phyloP scores from a whole-genome alignment of 257 asterid genomes.

The Solanum chiquidenum region DNA sequence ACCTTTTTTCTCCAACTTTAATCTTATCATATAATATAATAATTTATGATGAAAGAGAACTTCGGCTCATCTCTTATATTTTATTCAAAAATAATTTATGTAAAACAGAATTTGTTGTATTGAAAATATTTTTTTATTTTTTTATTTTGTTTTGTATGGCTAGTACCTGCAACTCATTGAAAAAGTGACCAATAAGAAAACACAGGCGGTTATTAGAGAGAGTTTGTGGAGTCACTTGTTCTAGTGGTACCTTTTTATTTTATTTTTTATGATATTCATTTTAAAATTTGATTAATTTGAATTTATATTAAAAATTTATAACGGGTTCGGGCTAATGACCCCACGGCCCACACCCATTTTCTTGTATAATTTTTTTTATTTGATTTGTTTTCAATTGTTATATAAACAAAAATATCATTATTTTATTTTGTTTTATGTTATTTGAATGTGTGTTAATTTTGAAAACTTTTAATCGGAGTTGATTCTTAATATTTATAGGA shows the following conservation, averaged over 20 bases:
- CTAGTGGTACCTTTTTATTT: neutral
- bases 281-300: accelerated
- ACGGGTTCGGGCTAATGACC: conserved; percentile 28
- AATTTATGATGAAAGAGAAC: neutral
- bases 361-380: conserved; percentile 2
- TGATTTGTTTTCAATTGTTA: neutral
- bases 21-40: neutral
- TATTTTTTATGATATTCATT: neutral
- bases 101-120: neutral
- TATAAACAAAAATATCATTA: neutral
- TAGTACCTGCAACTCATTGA: conserved; percentile 4
- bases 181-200: conserved; percentile 33
- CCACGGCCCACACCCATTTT: conserved; percentile 11
- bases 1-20: neutral
- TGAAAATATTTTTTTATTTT: neutral
- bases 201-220: conserved; percentile 40
- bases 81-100: neutral
- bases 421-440: neutral
- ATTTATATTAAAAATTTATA: neutral
- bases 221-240: conserved; percentile 31
- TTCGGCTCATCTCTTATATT: neutral
- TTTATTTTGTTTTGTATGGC: neutral
- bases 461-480: too few relatives aligned
- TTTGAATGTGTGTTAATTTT: neutral
- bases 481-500: too few relatives aligned